Evolutionary conservation across 768 basidiomycete species (phyloP).

Genomic region (Saitozyma sp.): DNA sequence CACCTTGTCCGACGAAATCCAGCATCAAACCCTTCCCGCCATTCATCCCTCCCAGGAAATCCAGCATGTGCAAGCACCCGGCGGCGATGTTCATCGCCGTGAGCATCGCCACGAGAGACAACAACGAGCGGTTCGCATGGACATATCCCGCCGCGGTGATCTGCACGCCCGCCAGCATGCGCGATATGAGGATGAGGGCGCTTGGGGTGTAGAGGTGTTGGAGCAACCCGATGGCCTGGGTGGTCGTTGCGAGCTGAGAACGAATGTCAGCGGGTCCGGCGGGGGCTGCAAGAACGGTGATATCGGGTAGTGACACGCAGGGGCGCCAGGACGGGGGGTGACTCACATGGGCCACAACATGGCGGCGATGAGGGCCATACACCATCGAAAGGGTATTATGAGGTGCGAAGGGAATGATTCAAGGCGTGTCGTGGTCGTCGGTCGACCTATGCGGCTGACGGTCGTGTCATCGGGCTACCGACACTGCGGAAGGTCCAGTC

Average conservation of each 20-base stretch:
- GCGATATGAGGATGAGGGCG: constrained; percentile 31
- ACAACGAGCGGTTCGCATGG: constrained; percentile 31
- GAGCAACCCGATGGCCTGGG: constrained; percentile 27
- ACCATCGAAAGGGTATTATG: constrained; percentile 17
- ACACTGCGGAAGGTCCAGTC: no score
- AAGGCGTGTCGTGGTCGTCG: no score
- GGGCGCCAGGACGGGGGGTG: no score
- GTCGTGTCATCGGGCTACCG: no score
- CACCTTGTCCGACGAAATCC: constrained; percentile 45
- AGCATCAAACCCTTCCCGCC: constrained; percentile 31
- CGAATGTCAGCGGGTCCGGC: neutral
- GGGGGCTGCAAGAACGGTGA: no score
- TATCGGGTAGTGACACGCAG: neutral
- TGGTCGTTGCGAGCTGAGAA: constrained; percentile 28
- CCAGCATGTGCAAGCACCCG: constrained; percentile 31
- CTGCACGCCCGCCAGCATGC: constrained; percentile 34
- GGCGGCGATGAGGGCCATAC: constrained; percentile 42
- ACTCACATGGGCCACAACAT: constrained; percentile 41
- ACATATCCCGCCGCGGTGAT: constrained; percentile 27
- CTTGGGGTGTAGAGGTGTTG: constrained; percentile 43
- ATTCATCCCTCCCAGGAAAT: constrained; percentile 19
- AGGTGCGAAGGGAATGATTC: no score
- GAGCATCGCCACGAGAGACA: constrained; percentile 29
- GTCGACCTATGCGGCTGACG: no score
- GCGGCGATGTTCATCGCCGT: constrained; percentile 26